Percentiles rank a stretch among this genome's conserved stretches.
Conservation (phyloP, 805 yeast genomes). For the Saturnispora mendoncae region DNA sequence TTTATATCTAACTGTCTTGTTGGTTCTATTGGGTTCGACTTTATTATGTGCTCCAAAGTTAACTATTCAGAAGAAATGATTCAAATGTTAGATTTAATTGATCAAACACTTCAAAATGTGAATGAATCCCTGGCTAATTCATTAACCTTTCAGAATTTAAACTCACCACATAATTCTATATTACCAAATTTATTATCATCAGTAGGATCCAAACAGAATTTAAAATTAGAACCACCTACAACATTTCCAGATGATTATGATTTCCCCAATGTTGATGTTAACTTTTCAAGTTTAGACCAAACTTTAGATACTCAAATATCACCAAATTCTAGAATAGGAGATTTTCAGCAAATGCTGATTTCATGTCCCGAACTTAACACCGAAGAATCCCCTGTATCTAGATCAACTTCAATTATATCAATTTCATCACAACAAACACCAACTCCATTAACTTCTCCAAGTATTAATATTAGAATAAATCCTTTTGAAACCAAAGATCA, state of each 20-base stretch:
- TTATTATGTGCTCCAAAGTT: neutral
- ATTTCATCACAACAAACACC: neutral
- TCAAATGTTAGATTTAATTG: neutral
- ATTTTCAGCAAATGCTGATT: neutral
- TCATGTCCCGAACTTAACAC: conserved; percentile 1
- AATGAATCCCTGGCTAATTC: too few relatives aligned
- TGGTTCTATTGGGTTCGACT: neutral
- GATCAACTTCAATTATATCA: neutral
- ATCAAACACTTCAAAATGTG: too few relatives aligned
- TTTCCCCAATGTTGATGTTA: neutral
- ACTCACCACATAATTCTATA: too few relatives aligned
- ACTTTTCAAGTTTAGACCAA: neutral
- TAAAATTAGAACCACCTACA: too few relatives aligned
- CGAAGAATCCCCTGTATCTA: too few relatives aligned
- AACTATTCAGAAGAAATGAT: neutral
- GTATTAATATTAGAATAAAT: neutral
- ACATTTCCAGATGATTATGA: neutral
- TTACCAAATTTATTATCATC: too few relatives aligned
- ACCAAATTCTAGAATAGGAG: neutral
- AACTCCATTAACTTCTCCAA: conserved; percentile 4
- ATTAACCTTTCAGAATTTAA: too few relatives aligned
- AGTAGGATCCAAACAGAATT: too few relatives aligned
- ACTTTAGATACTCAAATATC: neutral
- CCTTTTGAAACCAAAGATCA: neutral
- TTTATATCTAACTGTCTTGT: neutral